Evolutionary conservation across 495 filamentous ascomycete species (phyloP).

Genomic region (Durotheca rogersii): DNA sequence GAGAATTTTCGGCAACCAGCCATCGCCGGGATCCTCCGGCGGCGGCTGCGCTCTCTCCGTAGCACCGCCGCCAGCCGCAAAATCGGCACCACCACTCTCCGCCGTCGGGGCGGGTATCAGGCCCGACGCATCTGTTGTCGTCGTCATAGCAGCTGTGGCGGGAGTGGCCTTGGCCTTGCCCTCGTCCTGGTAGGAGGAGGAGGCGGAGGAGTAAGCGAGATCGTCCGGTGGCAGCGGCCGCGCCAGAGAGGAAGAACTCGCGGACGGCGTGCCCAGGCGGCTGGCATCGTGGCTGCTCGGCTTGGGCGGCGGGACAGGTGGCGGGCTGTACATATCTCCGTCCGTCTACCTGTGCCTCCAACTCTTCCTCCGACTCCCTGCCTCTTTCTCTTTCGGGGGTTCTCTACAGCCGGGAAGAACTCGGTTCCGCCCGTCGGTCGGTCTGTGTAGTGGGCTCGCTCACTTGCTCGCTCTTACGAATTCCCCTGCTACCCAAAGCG

Average conservation of each 20-base stretch:
- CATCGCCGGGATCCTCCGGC: conserved; percentile 51
- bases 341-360: no score
- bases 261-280: conserved; percentile 61
- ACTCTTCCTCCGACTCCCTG: no score
- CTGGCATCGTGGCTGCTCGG: conserved; percentile 68
- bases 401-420: no score
- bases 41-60: conserved; percentile 19
- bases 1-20: conserved; percentile 69
- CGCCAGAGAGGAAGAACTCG: conserved; percentile 30
- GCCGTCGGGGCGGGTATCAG: conserved; percentile 24
- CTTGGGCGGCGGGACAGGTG: conserved; percentile 72
- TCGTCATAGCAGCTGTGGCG: conserved; percentile 1
- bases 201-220: no score
- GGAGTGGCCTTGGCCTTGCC: conserved; percentile 4
- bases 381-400: no score
- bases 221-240: conserved; percentile 44
- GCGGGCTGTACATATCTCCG: conserved; percentile 49
- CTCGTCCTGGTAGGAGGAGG: no score
- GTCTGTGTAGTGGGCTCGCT: no score
- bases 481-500: no score
- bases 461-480: no score
- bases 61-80: not conserved
- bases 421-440: no score
- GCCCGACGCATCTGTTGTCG: conserved; percentile 23
- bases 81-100: conserved; percentile 1